phyloP scores from a whole-genome alignment of 495 filamentous ascomycete genomes.

The Astrocystis sublimbata region DNA sequence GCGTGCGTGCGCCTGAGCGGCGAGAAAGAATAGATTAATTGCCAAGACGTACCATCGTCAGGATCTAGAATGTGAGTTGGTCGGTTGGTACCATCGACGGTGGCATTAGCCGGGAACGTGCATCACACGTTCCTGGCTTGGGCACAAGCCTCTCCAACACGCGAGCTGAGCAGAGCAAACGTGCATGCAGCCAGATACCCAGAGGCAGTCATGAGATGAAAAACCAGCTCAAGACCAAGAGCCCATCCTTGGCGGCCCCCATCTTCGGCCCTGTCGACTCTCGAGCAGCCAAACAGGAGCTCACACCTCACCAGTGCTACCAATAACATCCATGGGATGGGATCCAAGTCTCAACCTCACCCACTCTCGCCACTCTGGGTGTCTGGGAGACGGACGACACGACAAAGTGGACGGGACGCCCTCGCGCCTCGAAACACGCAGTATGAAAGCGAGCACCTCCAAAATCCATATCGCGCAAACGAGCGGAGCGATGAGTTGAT shows the following conservation, averaged over 20 bases:
- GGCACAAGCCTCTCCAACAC: conserved; percentile 2
- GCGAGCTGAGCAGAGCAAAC: conserved; percentile 17
- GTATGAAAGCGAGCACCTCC: neutral
- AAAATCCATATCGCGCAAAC: neutral
- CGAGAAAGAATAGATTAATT: conserved; percentile 28
- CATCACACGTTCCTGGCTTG: conserved; percentile 27
- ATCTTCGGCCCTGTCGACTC: neutral
- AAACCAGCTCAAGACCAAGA: neutral
- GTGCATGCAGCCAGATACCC: conserved; percentile 9
- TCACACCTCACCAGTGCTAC: neutral
- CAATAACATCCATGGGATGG: neutral
- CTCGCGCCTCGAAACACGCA: neutral
- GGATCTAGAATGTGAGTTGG: conserved; percentile 23
- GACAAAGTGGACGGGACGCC: no score
- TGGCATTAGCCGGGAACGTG: conserved; percentile 32
- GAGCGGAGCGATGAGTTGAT: conserved; percentile 5
- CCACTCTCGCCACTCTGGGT: no score
- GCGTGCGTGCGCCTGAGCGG: conserved; percentile 13
- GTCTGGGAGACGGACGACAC: no score
- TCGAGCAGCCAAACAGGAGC: neutral
- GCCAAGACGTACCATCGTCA: conserved; percentile 22
- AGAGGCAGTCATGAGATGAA: neutral
- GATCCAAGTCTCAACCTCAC: no score
- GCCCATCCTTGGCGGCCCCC: neutral
- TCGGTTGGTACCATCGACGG: conserved; percentile 6